Percentiles rank a stretch among this genome's conserved stretches.
phyloP scores from a whole-genome alignment of 345 rosid species.

The Punica granatum region DNA sequence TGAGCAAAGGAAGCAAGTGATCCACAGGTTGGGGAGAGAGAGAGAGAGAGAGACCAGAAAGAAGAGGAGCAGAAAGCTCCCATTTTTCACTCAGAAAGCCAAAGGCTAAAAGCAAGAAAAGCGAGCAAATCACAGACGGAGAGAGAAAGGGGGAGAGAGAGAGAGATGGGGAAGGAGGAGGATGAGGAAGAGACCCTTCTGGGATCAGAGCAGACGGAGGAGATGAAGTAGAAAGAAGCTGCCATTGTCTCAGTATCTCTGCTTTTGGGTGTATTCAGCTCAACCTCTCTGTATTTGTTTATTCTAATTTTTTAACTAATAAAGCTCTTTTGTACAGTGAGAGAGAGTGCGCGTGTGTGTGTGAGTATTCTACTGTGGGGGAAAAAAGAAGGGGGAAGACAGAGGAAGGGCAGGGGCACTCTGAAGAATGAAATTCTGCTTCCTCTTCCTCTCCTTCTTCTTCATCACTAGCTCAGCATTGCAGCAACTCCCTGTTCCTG shows the following conservation, averaged over 20 bases:
- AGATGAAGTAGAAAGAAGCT: background rate
- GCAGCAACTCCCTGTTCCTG: conserved; percentile 1
- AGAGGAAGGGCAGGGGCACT: background rate
- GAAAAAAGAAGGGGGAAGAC: background rate
- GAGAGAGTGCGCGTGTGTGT: background rate
- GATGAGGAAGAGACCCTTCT: background rate
- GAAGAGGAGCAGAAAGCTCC: background rate
- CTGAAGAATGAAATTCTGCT: conserved; percentile 18
- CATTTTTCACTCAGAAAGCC: conserved; percentile 1
- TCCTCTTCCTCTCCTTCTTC: conserved; percentile 1
- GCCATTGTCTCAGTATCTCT: background rate
- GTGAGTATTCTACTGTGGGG: background rate
- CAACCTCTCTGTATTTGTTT: background rate
- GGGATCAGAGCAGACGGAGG: background rate
- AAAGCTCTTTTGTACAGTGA: conserved; percentile 5
- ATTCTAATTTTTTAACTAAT: background rate
- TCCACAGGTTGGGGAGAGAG: background rate
- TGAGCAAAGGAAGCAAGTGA: background rate
- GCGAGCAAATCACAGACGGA: background rate
- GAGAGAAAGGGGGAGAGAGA: background rate
- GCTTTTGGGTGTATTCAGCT: conserved; percentile 6
- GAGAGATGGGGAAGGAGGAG: background rate
- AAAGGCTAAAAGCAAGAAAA: background rate
- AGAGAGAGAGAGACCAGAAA: background rate
- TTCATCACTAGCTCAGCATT: background rate